Percentiles rank a stretch among this genome's conserved stretches.
Evolutionary conservation across 202 grass and related monocot species (phyloP).

Genomic region (Miscanthus sacchariflorus): DNA sequence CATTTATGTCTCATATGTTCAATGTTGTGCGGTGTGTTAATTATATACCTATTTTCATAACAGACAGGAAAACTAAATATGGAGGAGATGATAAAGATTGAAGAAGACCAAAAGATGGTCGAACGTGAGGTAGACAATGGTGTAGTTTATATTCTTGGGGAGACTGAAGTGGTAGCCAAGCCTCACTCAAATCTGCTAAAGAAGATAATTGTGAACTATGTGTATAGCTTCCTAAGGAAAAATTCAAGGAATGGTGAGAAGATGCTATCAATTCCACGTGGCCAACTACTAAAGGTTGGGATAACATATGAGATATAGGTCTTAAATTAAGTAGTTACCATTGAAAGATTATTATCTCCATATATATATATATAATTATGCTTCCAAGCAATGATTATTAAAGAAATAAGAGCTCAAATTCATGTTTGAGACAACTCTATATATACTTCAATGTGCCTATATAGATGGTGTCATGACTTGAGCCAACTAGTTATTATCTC

Average conservation of each 20-base stretch:
- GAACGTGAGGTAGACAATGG: slow-evolving; percentile 60
- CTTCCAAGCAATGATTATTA: neutral
- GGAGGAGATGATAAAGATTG: slow-evolving; percentile 58
- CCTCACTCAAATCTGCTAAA: slow-evolving; percentile 53
- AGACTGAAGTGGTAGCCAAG: slow-evolving; percentile 58
- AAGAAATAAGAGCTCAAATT: neutral
- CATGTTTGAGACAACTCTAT: neutral
- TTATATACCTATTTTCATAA: neutral
- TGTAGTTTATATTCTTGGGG: slow-evolving; percentile 63
- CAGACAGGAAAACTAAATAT: slow-evolving; percentile 35
- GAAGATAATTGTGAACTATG: slow-evolving; percentile 55
- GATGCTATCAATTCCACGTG: slow-evolving; percentile 54
- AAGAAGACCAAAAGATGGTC: slow-evolving; percentile 60
- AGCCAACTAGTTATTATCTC: neutral
- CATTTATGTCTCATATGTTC: neutral
- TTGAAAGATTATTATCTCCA: neutral
- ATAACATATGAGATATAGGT: slow-evolving; percentile 64
- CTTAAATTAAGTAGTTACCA: neutral
- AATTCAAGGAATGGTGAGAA: slow-evolving; percentile 67
- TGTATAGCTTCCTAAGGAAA: slow-evolving; percentile 59
- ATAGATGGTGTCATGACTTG: neutral
- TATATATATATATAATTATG: neutral
- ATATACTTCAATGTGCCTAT: neutral
- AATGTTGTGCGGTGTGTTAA: neutral
- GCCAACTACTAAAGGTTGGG: slow-evolving; percentile 61